Conservation (phyloP, 768 basidiomycete genomes). For the Dentipellis fragilis region DNA sequence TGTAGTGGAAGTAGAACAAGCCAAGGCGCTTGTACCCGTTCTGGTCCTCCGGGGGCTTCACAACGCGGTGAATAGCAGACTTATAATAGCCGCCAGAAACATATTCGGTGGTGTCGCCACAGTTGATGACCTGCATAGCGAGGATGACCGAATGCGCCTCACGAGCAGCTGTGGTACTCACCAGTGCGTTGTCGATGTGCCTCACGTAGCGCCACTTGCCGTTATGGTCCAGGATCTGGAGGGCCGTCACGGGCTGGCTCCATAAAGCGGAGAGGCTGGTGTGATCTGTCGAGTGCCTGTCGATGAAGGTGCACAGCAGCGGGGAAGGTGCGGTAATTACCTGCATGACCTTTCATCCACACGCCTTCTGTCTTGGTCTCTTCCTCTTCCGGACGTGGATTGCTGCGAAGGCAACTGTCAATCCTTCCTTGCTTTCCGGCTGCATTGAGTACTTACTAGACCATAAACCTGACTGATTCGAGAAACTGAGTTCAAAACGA, state of each 20-base stretch:
- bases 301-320: background rate
- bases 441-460: conserved; percentile 35
- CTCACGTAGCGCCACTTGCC: conserved; percentile 27
- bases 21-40: conserved; percentile 24
- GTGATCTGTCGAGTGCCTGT: conserved; percentile 17
- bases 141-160: background rate
- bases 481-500: too few species aligned
- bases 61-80: conserved; percentile 28
- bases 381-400: conserved; percentile 24
- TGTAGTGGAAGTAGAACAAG: conserved; percentile 25
- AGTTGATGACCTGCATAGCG: conserved; percentile 27
- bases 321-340: conserved; percentile 8
- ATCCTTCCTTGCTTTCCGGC: too few species aligned
- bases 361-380: conserved; percentile 21
- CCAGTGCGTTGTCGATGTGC: conserved; percentile 27
- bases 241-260: conserved; percentile 27
- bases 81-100: conserved; percentile 27
- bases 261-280: conserved; percentile 26
- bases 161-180: conserved; percentile 7
- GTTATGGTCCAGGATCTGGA: conserved; percentile 26
- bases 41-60: conserved; percentile 27
- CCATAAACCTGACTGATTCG: conserved; percentile 48
- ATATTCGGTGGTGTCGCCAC: conserved; percentile 25
- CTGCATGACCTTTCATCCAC: conserved; percentile 30
- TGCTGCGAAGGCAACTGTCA: conserved; percentile 12